Percentiles rank a stretch among this genome's conserved stretches.
These are phyloP conservation scores for Colletotrichum sp. DNA, from an alignment of 2,329 filamentous ascomycete species.

Conservation along the genomic window DNA sequence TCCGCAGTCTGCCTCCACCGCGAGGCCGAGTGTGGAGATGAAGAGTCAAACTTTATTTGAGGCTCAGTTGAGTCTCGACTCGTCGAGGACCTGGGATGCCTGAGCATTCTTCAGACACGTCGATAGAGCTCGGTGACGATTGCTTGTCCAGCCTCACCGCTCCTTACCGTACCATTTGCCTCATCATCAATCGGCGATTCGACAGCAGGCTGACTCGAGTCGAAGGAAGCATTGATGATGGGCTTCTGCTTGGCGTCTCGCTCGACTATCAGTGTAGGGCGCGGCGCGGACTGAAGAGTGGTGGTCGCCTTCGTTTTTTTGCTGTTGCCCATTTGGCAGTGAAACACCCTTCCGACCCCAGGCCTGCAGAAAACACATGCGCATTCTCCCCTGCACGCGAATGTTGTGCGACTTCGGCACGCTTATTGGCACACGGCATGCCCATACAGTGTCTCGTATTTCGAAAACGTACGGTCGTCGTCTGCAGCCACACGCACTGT, in stretches of 20 bases:
- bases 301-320: not conserved
- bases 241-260: not conserved
- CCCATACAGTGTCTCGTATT: not conserved
- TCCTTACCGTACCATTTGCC: not conserved
- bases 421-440: not conserved
- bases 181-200: not conserved
- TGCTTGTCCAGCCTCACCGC: constrained; percentile 7
- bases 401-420: constrained; percentile 8
- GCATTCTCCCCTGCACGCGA: not conserved
- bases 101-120: not conserved
- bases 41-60: constrained; percentile 17
- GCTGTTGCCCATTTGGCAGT: not conserved
- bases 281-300: not conserved
- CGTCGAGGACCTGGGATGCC: constrained; percentile 4
- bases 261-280: not conserved
- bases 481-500: not conserved
- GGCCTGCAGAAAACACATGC: not conserved
- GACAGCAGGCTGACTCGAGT: constrained; percentile 1
- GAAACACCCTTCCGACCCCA: not conserved
- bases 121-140: not conserved
- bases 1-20: not conserved
- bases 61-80: constrained; percentile 6
- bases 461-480: not conserved
- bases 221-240: not conserved
- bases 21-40: constrained; percentile 2